Evolutionary conservation across 352 stramenopile genomes (phyloP).

Genomic region (Phytophthora hybrid): DNA sequence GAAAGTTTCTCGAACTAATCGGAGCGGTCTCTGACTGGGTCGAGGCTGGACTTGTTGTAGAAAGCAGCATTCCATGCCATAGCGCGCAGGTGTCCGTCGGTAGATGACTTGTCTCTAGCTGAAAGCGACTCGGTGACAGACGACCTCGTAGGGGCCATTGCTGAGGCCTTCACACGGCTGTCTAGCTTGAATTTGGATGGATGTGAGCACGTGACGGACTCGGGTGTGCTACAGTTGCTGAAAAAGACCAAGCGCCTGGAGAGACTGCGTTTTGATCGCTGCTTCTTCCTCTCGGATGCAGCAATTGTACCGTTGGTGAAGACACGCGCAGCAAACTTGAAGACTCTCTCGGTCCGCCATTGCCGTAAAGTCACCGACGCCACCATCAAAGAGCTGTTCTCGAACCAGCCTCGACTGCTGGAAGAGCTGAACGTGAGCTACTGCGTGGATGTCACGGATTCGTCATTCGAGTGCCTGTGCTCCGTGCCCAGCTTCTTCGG

Average conservation of each 20-base stretch:
- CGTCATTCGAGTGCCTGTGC: conserved; percentile 63
- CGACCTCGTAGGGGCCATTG: conserved; percentile 49
- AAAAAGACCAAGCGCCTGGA: conserved; percentile 51
- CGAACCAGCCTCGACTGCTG: conserved; percentile 51
- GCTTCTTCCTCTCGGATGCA: conserved; percentile 49
- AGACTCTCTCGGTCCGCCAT: conserved; percentile 50
- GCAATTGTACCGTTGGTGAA: conserved; percentile 52
- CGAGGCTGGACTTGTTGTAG: conserved; percentile 38
- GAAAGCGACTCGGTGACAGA: conserved; percentile 68
- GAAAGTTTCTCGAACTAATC: conserved; percentile 7
- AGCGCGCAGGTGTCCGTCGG: conserved; percentile 25
- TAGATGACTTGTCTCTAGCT: conserved; percentile 49
- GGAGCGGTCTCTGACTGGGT: conserved; percentile 6
- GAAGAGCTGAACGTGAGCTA: conserved; percentile 69
- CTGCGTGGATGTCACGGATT: conserved; percentile 60
- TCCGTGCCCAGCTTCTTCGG: conserved; percentile 66
- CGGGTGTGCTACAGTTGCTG: conserved; percentile 47
- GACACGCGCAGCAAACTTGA: conserved; percentile 38
- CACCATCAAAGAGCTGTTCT: conserved; percentile 61
- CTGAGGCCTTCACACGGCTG: conserved; percentile 48
- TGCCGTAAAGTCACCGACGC: conserved; percentile 49
- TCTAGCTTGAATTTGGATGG: conserved; percentile 53
- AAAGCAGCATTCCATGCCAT: conserved; percentile 58
- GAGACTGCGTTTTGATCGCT: conserved; percentile 59
- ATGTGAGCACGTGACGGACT: conserved; percentile 69